Evolutionary conservation across 2,329 filamentous ascomycete genomes (phyloP), one percentile per base, ranked within the genome.

Genomic region (Trichophyton benhamiae): DNA sequence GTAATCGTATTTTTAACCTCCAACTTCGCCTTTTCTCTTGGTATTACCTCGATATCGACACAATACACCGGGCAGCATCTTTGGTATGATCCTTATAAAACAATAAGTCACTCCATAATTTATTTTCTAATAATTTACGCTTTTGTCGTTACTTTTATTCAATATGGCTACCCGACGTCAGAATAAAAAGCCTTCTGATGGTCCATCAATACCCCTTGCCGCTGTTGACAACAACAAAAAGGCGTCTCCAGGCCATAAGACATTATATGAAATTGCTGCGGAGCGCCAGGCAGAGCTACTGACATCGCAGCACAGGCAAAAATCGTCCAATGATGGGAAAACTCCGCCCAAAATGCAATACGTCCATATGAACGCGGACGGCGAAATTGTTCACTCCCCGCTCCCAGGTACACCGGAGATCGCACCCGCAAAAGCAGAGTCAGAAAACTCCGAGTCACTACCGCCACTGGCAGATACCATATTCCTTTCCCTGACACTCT

Each of bases 201-300:
- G 70, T 3, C 66, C 72, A 27, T 71, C 69, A 9, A 72, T 74
- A 53, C 72, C 72, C n/a, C 67, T 74, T 48, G 64, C 68, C 27
- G 69, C 65, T 27, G 72, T 68, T 36, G 64, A 66, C n/a, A 60
- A 60, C 30, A 63, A 63, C 15, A 44, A 48, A 22, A 44, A 64
- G 46, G 27, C 62, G 6, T 62, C 64, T 38, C 63, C 63, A 6
- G 67, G 67, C 49, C 67, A 67, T 3, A 77, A 72, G 58, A 78
- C 75, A 6, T 65, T 79, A 33, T 72, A 76, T 64, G 75, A 79
- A 59, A 71, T 79, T 57, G 77, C 77, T 20, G 73, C 75, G 3
- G 75, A 78, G 65, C 68, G 74, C 60, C 74, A 78, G 58, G 68
- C 68, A 22, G 69, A 73, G 53, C 65, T 77, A 17, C 41, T 53